Evolutionary conservation across 139 green algal species (phyloP).

Genomic region (Dunaliella sp.): DNA sequence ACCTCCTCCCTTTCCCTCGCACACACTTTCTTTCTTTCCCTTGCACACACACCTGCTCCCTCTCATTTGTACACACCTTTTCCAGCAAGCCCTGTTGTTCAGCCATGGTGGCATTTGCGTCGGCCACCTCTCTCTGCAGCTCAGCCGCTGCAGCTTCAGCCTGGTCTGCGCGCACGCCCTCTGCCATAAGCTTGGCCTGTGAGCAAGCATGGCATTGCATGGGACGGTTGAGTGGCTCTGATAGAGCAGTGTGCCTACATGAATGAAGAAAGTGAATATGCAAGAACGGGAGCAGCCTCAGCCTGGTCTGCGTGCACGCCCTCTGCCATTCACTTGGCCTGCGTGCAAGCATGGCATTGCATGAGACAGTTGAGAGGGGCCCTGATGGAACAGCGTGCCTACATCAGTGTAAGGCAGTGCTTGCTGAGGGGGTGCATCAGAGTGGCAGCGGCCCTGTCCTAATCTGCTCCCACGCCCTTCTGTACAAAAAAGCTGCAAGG

Average conservation of each 20-base stretch:
- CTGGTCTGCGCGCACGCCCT: background rate
- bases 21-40: too few relatives aligned
- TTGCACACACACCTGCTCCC: background rate
- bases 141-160: conserved; percentile 22
- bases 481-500: too few relatives aligned
- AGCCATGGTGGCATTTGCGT: conserved; percentile 20
- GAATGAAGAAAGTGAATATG: too few relatives aligned
- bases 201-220: background rate
- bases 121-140: conserved; percentile 16
- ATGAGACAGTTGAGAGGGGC: too few relatives aligned
- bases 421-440: too few relatives aligned
- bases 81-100: conserved; percentile 33
- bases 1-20: background rate
- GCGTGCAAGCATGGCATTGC: background rate
- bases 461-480: too few relatives aligned
- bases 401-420: too few relatives aligned
- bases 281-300: conserved; percentile 26
- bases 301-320: background rate
- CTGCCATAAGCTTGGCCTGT: background rate
- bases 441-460: too few relatives aligned
- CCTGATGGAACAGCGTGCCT: too few relatives aligned
- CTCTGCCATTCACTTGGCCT: background rate
- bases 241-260: too few relatives aligned
- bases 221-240: too few relatives aligned
- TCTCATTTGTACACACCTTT: conserved; percentile 30